These are phyloP conservation scores for Tulasnella calospora DNA, from an alignment of 768 basidiomycete species.

Conservation along the genomic window DNA sequence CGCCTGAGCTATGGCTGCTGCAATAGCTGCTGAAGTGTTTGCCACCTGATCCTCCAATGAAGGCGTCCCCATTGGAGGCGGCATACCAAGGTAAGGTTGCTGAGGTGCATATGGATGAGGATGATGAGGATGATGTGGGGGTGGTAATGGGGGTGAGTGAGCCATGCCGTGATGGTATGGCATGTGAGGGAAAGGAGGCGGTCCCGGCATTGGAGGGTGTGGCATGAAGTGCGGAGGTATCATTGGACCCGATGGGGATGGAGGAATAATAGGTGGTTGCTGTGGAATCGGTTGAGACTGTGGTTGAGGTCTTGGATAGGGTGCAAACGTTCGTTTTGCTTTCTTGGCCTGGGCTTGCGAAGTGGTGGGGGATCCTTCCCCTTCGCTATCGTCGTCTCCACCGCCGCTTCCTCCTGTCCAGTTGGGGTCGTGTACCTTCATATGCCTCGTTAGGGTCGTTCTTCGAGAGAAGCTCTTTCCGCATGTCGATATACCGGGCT, in stretches of 20 bases:
- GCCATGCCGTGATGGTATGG: neutral
- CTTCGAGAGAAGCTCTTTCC: conserved; percentile 85
- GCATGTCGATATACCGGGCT: conserved; percentile 45
- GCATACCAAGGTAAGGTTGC: conserved; percentile 8
- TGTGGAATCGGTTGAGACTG: neutral
- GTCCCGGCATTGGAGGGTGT: conserved; percentile 2
- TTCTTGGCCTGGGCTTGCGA: conserved; percentile 46
- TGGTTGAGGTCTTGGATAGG: neutral
- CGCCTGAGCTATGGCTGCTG: conserved; percentile 71
- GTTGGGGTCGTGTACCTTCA: conserved; percentile 78
- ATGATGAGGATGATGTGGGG: neutral
- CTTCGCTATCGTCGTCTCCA: conserved; percentile 8
- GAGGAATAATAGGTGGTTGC: neutral
- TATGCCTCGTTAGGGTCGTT: conserved; percentile 79
- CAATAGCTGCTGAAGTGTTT: conserved; percentile 75
- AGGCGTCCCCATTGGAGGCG: conserved; percentile 21
- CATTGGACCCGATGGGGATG: neutral
- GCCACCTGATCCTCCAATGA: conserved; percentile 59
- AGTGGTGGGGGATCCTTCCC: conserved; percentile 33
- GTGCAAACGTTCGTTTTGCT: neutral
- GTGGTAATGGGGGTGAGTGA: conserved; percentile 5
- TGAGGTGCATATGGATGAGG: neutral
- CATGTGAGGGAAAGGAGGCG: conserved; percentile 5
- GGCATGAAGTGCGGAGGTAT: conserved; percentile 1
- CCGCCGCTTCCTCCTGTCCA: conserved; percentile 44